Base-by-base conservation (phyloP, 78 protist species). In the Polysphondylium violaceum region DNA sequence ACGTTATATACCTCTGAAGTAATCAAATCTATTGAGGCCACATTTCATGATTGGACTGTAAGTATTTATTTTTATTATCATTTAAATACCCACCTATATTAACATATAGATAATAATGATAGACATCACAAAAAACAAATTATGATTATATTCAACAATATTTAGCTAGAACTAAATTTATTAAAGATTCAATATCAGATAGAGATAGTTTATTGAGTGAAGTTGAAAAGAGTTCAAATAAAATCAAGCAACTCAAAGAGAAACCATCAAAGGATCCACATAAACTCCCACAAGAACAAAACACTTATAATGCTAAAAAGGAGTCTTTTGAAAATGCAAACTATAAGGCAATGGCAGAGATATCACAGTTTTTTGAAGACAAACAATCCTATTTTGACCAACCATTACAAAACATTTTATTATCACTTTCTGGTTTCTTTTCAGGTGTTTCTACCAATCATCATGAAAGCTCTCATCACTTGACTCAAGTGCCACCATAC, bases 191-290 rank as follows among this genome's bases (percentile, higher is more conserved):
- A 11, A 44, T 81, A 16, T 2, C 19, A 4, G 89, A 81, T 17
- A 50, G 89, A 47, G 77, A 81, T 41, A 31, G 21, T 1, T 4
- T 55, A 16, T 38, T 81, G 36, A 36, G 16, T 6, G 89, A 81
- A n/a, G 58, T 81, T 19, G 89, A 81, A n/a, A 64, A 53, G 21
- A 51, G 68, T n/a, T 56, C 64, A n/a, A 23, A 53, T 14, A 81
- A 81, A 38, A 68, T 81, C 27, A 81, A 81, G 33, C 40, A 41
- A 25, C 29, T 81, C 19, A 64, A 81, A 56, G 89, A 64, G 21
- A 81, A 81, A 47, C 89, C 89, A 41, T 64, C 76, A 59, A 81
- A 81, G 41, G 89, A 81, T 27, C 53, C 63, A 36, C 61, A 44
- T 31, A 81, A 81, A 40, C 51, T 81, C 5, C 38, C 74, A 50